Percentiles rank a stretch among this genome's conserved stretches.
These are phyloP conservation scores for Geotrichum candidum DNA, from an alignment of 1,139 yeast genomes.

Conservation along the genomic window DNA sequence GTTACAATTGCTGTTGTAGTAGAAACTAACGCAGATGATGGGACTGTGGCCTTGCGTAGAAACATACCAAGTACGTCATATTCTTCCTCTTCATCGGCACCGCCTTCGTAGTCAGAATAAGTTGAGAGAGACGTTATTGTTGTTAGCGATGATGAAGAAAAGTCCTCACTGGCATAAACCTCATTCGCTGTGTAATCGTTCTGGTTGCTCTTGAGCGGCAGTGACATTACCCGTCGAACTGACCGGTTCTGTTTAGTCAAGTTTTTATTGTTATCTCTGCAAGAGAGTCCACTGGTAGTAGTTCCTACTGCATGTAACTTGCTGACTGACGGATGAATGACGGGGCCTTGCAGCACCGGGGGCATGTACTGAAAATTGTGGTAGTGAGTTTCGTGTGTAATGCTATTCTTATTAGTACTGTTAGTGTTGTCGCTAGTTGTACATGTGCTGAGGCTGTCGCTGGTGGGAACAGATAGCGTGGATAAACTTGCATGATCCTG, in stretches of 20 bases:
- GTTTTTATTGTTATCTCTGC: not conserved
- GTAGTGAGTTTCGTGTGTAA: conserved; percentile 4
- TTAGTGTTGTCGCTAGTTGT: not conserved
- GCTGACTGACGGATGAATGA: not conserved
- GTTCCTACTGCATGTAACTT: conserved; percentile 3
- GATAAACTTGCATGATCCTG: not conserved
- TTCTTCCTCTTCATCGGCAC: not conserved
- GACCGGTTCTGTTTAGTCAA: not conserved
- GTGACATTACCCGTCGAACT: conserved; percentile 1
- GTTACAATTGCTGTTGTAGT: not conserved
- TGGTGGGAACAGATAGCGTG: not conserved
- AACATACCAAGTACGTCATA: not conserved
- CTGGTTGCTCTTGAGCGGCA: not conserved
- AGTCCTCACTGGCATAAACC: not conserved
- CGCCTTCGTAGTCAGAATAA: conserved; percentile 2
- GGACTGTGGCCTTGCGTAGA: not conserved
- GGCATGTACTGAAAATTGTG: not conserved
- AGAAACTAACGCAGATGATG: not conserved
- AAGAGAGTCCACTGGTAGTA: not conserved
- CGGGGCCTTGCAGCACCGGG: not conserved
- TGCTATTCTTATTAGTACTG: conserved; percentile 22
- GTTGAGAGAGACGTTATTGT: conserved; percentile 1
- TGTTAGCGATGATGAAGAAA: not conserved
- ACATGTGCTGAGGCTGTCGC: not conserved
- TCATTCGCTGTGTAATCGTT: not conserved